A percentile compares a stretch with the other conserved stretches of the same genome.
phyloP scores from a whole-genome alignment of 179 eudicot species.

The Vitellaria paradoxa region DNA sequence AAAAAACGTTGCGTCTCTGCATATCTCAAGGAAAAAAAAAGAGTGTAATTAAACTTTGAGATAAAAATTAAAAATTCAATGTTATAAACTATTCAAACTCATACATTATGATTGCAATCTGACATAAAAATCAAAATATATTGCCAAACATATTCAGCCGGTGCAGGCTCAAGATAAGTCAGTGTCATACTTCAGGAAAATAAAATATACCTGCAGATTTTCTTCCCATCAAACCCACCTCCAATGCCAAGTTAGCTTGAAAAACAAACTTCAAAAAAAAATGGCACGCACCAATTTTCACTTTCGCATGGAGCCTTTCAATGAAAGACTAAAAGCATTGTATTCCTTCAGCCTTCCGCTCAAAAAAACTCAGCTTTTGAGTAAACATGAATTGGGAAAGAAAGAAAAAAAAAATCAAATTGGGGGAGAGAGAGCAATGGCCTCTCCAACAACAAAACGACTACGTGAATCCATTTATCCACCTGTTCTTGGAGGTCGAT shows the following conservation, averaged over 20 bases:
- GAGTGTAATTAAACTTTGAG: too few species aligned
- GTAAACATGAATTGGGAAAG: constrained; percentile 1
- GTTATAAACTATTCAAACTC: too few species aligned
- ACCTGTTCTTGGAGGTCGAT: neutral
- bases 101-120: too few species aligned
- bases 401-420: neutral
- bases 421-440: neutral
- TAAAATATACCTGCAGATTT: neutral
- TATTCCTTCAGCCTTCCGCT: neutral
- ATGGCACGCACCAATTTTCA: neutral
- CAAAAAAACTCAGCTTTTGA: neutral
- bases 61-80: too few species aligned
- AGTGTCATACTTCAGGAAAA: too few species aligned
- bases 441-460: constrained; percentile 26
- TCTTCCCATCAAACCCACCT: neutral
- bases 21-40: too few species aligned
- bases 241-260: neutral
- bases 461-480: neutral
- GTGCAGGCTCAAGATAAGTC: too few species aligned
- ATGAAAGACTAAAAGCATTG: constrained; percentile 7
- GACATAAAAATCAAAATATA: too few species aligned
- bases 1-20: too few species aligned
- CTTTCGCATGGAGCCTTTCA: neutral
- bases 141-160: too few species aligned
- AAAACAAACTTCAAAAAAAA: neutral